A percentile compares a stretch with the other conserved stretches of the same genome.
Conservation (phyloP, 164 flowering plant genomes). For the Tetracentron sinense region DNA sequence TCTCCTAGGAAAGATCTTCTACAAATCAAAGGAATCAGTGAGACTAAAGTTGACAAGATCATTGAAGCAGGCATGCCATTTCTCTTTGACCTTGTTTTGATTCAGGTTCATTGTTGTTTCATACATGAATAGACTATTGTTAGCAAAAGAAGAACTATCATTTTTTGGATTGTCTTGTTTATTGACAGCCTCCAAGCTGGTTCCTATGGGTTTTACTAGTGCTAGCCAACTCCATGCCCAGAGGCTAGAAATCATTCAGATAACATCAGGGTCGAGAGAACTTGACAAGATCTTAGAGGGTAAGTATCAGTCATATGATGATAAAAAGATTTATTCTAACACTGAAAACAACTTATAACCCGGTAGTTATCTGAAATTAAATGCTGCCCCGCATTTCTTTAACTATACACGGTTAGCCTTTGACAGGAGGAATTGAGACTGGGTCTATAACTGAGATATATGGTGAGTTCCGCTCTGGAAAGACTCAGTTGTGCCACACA, state of each 20-base stretch:
- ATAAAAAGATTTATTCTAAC: no score
- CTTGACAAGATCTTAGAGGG: conserved; percentile 92
- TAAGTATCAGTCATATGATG: conserved; percentile 7
- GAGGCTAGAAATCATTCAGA: conserved; percentile 83
- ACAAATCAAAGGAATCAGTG: conserved; percentile 94
- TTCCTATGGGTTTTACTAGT: conserved; percentile 93
- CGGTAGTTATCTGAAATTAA: neutral
- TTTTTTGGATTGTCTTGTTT: conserved; percentile 8
- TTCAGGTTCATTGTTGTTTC: neutral
- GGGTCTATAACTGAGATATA: conserved; percentile 93
- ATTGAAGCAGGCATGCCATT: conserved; percentile 68
- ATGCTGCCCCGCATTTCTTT: neutral
- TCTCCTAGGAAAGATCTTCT: conserved; percentile 88
- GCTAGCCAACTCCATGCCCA: conserved; percentile 92
- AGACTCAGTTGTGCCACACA: conserved; percentile 95
- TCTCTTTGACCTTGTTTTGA: neutral
- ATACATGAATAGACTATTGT: neutral
- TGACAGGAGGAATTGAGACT: conserved; percentile 86
- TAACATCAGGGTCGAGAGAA: conserved; percentile 88
- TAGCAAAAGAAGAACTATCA: neutral
- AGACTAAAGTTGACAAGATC: conserved; percentile 92
- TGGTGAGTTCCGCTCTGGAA: conserved; percentile 95
- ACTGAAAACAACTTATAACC: neutral
- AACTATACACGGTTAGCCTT: neutral
- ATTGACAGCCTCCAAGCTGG: conserved; percentile 71